Evolutionary conservation across 352 stramenopile species (phyloP).

Genomic region (Globisporangium spinosum): DNA sequence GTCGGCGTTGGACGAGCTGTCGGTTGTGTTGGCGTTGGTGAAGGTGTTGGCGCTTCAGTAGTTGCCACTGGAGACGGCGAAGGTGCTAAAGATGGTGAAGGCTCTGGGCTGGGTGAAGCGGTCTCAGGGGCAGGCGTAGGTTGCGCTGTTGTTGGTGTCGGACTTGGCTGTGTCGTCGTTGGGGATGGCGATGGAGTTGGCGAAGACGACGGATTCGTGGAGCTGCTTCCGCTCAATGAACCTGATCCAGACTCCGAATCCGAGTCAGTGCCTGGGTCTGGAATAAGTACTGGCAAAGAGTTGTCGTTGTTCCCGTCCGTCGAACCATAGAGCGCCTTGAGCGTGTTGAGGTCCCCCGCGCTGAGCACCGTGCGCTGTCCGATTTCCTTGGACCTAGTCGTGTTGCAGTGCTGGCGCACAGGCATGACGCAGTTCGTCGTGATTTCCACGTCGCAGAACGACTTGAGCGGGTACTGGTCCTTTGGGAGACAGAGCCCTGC

Average conservation of each 20-base stretch:
- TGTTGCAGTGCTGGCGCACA: constrained; percentile 63
- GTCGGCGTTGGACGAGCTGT: neutral
- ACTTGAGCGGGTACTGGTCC: constrained; percentile 51
- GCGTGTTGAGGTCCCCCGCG: constrained; percentile 55
- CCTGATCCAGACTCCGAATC: neutral
- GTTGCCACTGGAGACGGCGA: neutral
- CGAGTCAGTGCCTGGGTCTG: constrained; percentile 3
- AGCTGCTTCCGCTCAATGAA: constrained; percentile 3
- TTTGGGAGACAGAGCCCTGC: constrained; percentile 71
- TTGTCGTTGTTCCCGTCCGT: constrained; percentile 27
- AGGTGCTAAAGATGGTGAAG: neutral
- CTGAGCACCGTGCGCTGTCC: constrained; percentile 53
- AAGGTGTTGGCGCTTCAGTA: constrained; percentile 5
- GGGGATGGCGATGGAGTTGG: constrained; percentile 5
- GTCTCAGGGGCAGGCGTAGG: neutral
- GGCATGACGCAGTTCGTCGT: constrained; percentile 70
- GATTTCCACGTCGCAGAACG: constrained; percentile 62
- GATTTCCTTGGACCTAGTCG: constrained; percentile 57
- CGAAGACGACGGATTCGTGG: constrained; percentile 21
- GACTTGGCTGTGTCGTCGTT: neutral
- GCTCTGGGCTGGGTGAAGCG: neutral
- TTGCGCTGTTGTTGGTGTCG: neutral
- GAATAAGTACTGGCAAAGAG: constrained; percentile 31
- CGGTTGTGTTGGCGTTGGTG: neutral
- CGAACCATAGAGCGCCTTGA: constrained; percentile 56